Evolutionary conservation across 768 basidiomycete genomes (phyloP).

Genomic region (Mrakia blollopis): DNA sequence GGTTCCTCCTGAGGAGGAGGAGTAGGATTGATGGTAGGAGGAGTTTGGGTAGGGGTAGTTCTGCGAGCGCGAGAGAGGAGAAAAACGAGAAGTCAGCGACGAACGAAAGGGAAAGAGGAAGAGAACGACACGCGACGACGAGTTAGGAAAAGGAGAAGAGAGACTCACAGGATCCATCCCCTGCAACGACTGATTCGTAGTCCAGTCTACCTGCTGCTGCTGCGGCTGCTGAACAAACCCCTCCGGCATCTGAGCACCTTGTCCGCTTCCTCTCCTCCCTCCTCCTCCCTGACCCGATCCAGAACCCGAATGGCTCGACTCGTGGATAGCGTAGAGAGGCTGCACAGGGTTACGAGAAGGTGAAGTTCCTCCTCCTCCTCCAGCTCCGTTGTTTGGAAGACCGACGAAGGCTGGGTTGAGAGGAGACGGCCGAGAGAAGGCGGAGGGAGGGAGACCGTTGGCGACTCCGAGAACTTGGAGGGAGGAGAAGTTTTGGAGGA

Average conservation of each 20-base stretch:
- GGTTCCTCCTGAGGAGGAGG: background rate
- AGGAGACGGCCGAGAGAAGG: background rate
- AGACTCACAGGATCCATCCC: background rate
- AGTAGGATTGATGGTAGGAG: background rate
- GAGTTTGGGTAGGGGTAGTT: background rate
- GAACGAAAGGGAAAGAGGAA: background rate
- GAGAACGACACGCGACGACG: background rate
- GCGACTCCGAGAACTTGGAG: background rate
- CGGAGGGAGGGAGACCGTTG: background rate
- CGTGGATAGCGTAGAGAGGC: constrained; percentile 10
- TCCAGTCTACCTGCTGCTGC: background rate
- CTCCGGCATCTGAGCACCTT: background rate
- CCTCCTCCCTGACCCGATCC: background rate
- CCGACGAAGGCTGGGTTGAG: background rate
- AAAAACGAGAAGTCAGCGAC: background rate
- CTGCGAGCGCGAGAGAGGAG: background rate
- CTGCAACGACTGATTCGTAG: background rate
- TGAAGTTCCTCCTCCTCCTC: too few species aligned
- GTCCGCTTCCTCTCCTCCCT: background rate
- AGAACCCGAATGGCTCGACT: background rate
- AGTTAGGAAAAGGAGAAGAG: background rate
- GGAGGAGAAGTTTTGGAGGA: constrained; percentile 18
- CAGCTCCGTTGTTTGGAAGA: background rate
- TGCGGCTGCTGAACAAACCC: background rate
- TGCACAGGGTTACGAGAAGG: background rate